A percentile compares a stretch with the other conserved stretches of the same genome.
phyloP scores from a whole-genome alignment of 208 protist species.

The Herpetomonas samuelpessoai region DNA sequence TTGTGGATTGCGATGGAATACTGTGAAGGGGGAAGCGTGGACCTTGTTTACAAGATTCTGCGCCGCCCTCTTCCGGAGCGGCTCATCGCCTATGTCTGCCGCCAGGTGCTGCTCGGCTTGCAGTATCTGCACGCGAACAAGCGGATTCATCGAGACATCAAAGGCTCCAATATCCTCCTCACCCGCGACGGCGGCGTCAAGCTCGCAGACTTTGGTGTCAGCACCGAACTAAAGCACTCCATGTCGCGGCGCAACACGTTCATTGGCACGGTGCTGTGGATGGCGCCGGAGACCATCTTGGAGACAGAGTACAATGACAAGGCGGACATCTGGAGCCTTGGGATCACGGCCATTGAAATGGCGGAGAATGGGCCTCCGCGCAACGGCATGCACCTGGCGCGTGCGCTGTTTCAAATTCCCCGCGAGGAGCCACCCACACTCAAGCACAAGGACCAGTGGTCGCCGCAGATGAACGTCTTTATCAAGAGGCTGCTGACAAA shows the following conservation, averaged over 20 bases:
- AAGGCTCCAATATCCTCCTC: conserved; percentile 92
- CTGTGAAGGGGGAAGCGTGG: conserved; percentile 90
- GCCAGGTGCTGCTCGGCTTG: conserved; percentile 77
- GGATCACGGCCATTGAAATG: conserved; percentile 96
- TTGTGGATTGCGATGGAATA: conserved; percentile 95
- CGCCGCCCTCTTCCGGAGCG: conserved; percentile 67
- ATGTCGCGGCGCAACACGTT: conserved; percentile 89
- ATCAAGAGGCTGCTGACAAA: conserved; percentile 77
- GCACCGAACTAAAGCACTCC: conserved; percentile 74
- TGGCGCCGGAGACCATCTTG: conserved; percentile 91
- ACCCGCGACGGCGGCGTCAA: conserved; percentile 90
- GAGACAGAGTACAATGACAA: conserved; percentile 90
- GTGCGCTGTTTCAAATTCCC: conserved; percentile 71
- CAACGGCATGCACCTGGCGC: conserved; percentile 82
- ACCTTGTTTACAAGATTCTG: conserved; percentile 84
- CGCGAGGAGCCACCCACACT: conserved; percentile 74
- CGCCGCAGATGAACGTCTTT: conserved; percentile 85
- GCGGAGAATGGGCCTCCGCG: conserved; percentile 93
- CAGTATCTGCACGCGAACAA: conserved; percentile 87
- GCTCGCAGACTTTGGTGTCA: conserved; percentile 92
- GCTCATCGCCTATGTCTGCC: conserved; percentile 88
- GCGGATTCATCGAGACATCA: conserved; percentile 94
- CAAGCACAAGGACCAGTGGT: conserved; percentile 80
- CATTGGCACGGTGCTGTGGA: conserved; percentile 91
- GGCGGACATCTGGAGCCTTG: conserved; percentile 95